Base-by-base conservation (phyloP, 371 early-diverging fungal species). In the Mucor indicus region DNA sequence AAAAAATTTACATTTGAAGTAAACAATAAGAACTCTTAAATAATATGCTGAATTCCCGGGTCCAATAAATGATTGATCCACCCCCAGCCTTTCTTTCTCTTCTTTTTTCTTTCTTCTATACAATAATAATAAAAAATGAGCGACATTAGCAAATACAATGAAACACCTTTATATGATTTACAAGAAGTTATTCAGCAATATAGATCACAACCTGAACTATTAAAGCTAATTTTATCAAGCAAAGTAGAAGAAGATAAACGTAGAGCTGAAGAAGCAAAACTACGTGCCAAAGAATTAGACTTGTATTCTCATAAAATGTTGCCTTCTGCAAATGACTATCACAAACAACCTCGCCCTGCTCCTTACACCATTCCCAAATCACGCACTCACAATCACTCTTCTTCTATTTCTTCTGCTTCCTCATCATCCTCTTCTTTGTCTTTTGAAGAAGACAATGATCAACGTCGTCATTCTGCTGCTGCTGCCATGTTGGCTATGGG, bases 181-280 rank as follows among this genome's bases (percentile, higher is more conserved):
- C 80, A 81, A 47, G 73, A 80, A 12, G 61, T 84, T 22, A 60
- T 84, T 20, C 67, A 78, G 5, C 78, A 78, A 32, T 84, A 77
- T 40, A 50, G 67, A 43, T 60, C 72, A 27, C 77, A 80, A 45
- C 84, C 84, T n/a, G 84, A 84, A 27, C 66, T 84, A 3, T 52
- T 84, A 9, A 81, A 80, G 44, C 44, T 84, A 36, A 84, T 84
- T 31, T 54, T 84, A 40, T 64, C 74, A 15, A 77, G 80, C 46
- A 84, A 81, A 62, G 81, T 80, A 0, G 82, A 84, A 48, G 82
- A 84, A 58, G 84, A 84, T 37, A 77, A 80, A 49, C 78, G 84
- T 32, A 68, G 72, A 63, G 73, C 82, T 0, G 82, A 80, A 50
- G 84, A 80, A 57, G 79, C 84, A 0, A 76, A 75, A 38, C 58